Evolutionary conservation across 2,329 filamentous ascomycete genomes (phyloP).

Genomic region (Diaporthe nobilis): DNA sequence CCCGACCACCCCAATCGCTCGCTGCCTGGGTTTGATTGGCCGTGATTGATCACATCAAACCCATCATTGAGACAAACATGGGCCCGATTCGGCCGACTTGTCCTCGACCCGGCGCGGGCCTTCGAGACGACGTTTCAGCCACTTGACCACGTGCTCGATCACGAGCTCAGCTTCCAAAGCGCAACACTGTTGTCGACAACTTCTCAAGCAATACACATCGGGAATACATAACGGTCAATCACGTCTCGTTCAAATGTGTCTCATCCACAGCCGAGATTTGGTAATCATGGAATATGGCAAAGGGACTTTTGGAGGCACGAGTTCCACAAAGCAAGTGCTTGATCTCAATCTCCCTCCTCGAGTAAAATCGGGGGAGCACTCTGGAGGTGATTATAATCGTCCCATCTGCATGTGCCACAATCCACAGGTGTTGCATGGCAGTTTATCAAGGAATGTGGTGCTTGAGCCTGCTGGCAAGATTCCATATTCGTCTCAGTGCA

Average conservation of each 20-base stretch:
- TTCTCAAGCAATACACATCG: neutral
- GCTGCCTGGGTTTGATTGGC: slow-evolving; percentile 30
- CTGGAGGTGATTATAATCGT: neutral
- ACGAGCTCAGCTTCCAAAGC: neutral
- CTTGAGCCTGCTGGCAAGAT: neutral
- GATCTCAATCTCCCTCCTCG: neutral
- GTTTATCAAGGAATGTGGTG: neutral
- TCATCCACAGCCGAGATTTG: neutral
- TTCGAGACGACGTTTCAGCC: slow-evolving; percentile 4
- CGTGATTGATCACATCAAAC: slow-evolving; percentile 24
- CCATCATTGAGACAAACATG: neutral
- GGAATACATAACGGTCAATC: neutral
- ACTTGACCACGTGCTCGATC: slow-evolving; percentile 9
- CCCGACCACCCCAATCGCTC: neutral
- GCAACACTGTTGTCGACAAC: neutral
- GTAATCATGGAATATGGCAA: neutral
- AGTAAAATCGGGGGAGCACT: neutral
- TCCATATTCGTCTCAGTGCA: neutral
- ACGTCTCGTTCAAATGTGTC: neutral
- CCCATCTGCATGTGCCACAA: neutral
- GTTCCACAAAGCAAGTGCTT: neutral
- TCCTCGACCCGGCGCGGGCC: neutral
- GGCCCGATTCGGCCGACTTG: slow-evolving; percentile 17
- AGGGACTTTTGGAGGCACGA: neutral
- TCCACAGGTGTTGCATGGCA: neutral